Evolutionary conservation across 768 basidiomycete genomes (phyloP), one percentile per base, ranked within the genome.

Genomic region (Pholiota conissans): DNA sequence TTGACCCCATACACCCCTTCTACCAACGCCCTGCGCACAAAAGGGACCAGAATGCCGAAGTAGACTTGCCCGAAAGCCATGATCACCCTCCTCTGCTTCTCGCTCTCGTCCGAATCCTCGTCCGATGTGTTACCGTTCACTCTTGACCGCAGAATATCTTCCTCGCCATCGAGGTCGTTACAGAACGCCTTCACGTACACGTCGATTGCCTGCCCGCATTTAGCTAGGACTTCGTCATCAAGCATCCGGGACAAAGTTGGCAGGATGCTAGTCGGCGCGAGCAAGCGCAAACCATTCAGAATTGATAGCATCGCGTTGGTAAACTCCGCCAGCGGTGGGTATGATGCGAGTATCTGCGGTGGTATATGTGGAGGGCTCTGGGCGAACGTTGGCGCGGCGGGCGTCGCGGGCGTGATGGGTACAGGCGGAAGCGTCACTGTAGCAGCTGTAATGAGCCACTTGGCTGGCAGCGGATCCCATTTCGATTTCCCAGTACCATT

Each of bases 201-300:
- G 11, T 85, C 59, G 29, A 93, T 60, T 7, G 73, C 71, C 9
- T 73, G 65, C 5, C 82, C 83, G 3, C 76, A 73, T 30, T 68
- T 70, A 1, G 73, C 76, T 16, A 93, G 73, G 6, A 79, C 73
- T 3, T 65, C 68, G 52, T 64, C 69, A 49, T 89, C 86, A 22
- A 91, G 73, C n/a, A 76, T 71, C 0, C 63, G 63, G 1, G 76
- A 65, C 9, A 92, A 73, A n/a, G 79, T 76, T 0, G 66, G 63
- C 46, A 85, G 65, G n/a, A 89, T 77, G 10, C 76, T 76, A 11
- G 83, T 73, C 2, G 93, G 93, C 2, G 90, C 90, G 11, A 96
- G 82, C 10, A 93, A 77, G 3, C 95, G 87, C 20, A 98, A 75
- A 2, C 85, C 80, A 69, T 98, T 98, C 42, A 98, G 74, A 1